A percentile compares a stretch with the other conserved stretches of the same genome.
These are phyloP conservation scores for Fusarium vanettenii DNA, from an alignment of 2,329 filamentous ascomycete species.

Conservation along the genomic window DNA sequence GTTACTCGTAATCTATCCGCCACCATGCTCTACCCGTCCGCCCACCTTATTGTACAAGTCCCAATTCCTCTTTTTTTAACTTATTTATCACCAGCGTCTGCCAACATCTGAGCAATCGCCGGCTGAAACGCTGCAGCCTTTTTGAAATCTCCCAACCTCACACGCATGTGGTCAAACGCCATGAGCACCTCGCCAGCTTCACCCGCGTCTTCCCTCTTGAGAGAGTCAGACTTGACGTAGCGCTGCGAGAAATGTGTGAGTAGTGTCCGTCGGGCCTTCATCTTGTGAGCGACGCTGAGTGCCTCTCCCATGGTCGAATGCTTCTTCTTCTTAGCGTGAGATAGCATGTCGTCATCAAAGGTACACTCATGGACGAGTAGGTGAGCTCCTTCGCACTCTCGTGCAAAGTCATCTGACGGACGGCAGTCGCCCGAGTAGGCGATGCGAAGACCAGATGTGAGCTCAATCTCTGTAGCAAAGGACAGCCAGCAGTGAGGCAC, in stretches of 20 bases:
- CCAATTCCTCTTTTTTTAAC: background rate
- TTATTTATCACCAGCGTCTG: conserved; percentile 26
- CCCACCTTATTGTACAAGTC: background rate
- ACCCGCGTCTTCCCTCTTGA: conserved; percentile 49
- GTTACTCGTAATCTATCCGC: background rate
- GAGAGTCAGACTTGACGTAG: conserved; percentile 75
- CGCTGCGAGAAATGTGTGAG: conserved; percentile 96
- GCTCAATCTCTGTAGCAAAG: conserved; percentile 81
- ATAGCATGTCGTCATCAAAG: conserved; percentile 85
- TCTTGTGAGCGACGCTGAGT: conserved; percentile 77
- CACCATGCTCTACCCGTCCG: background rate
- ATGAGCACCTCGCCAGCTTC: conserved; percentile 66
- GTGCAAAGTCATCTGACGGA: conserved; percentile 76
- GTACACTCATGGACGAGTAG: conserved; percentile 96
- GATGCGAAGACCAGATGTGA: conserved; percentile 83
- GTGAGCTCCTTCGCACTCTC: conserved; percentile 79
- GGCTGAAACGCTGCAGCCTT: conserved; percentile 62
- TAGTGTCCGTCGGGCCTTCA: conserved; percentile 83
- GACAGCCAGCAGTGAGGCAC: conserved; percentile 86
- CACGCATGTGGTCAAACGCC: conserved; percentile 83
- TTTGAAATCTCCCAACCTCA: conserved; percentile 76
- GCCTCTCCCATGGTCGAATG: conserved; percentile 92
- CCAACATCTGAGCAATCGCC: conserved; percentile 36
- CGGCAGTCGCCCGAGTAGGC: conserved; percentile 96
- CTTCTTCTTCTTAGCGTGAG: conserved; percentile 86